phyloP scores from a whole-genome alignment of 2,329 filamentous ascomycete genomes.

The Thelonectria blattea region DNA sequence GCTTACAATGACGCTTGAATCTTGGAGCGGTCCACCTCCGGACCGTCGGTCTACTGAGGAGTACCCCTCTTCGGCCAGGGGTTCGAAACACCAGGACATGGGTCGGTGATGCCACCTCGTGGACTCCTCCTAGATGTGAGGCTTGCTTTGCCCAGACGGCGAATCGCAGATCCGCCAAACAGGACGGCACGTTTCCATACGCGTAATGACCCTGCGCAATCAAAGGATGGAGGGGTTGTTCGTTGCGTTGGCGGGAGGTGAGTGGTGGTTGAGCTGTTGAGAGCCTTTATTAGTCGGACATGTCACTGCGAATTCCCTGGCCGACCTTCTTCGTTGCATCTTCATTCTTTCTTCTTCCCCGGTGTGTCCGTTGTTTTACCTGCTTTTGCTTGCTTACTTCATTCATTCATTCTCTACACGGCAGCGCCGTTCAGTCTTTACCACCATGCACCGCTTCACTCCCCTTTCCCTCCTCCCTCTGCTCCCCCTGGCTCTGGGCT shows the following conservation, averaged over 20 bases:
- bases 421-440: conserved; percentile 25
- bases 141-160: conserved; percentile 28
- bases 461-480: conserved; percentile 34
- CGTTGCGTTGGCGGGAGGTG: neutral
- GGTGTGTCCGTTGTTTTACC: conserved; percentile 7
- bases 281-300: neutral
- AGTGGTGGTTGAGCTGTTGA: neutral
- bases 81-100: neutral
- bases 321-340: neutral
- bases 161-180: conserved; percentile 30
- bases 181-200: neutral
- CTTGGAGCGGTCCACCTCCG: neutral
- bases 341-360: conserved; percentile 6
- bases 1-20: neutral
- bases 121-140: neutral
- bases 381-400: conserved; percentile 13
- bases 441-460: conserved; percentile 30
- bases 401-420: conserved; percentile 17
- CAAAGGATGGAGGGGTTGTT: conserved; percentile 4
- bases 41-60: neutral
- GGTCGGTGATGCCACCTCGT: too few relatives aligned
- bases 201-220: conserved; percentile 23
- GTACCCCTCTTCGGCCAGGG: neutral
- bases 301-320: neutral
- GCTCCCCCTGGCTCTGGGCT: conserved; percentile 31